Evolutionary conservation across 176 grass and related monocot genomes (phyloP).

Genomic region (Puccinellia tenuiflora): DNA sequence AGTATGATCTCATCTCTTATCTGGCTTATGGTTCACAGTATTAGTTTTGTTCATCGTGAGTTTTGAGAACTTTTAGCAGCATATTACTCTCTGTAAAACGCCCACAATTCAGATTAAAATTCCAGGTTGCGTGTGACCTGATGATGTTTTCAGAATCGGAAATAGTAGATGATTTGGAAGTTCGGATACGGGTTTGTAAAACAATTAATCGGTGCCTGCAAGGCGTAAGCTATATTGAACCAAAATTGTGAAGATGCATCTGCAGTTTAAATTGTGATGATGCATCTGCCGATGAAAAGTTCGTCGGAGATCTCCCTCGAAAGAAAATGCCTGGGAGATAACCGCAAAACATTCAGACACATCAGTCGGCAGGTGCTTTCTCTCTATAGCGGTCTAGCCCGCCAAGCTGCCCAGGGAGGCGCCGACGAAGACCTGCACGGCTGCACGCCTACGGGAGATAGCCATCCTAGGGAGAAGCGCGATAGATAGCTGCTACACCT

Average conservation of each 20-base stretch:
- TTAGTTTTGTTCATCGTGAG: background rate
- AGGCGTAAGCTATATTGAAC: background rate
- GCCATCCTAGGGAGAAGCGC: background rate
- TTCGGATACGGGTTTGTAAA: background rate
- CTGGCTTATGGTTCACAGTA: background rate
- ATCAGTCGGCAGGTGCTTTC: background rate
- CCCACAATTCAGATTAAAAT: background rate
- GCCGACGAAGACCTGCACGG: background rate
- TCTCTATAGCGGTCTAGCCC: background rate
- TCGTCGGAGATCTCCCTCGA: no score
- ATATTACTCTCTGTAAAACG: background rate
- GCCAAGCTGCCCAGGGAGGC: background rate
- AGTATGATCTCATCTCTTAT: background rate
- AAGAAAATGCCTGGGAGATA: no score
- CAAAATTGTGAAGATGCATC: background rate
- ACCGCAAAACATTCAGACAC: background rate
- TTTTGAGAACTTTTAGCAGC: background rate
- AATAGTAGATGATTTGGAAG: background rate
- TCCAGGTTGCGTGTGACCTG: background rate
- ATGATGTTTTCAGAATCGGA: background rate
- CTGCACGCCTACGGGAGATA: background rate
- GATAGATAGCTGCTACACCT: no score
- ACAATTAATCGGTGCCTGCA: background rate
- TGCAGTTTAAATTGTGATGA: background rate
- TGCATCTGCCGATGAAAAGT: background rate